phyloP scores from a whole-genome alignment of 1,139 yeast genomes.

The Geotrichum bryndzae region DNA sequence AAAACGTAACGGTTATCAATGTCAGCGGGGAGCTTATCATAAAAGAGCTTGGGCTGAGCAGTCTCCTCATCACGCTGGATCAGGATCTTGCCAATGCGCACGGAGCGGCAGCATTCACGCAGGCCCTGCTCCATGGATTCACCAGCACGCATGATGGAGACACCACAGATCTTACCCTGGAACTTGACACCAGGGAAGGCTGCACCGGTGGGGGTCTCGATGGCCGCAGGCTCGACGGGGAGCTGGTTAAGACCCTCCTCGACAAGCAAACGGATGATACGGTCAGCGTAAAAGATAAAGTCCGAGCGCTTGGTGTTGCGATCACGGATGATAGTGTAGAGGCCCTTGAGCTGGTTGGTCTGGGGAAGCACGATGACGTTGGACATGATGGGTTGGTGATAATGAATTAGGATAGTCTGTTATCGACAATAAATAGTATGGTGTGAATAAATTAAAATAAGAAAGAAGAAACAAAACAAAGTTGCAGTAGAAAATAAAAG shows the following conservation, averaged over 20 bases:
- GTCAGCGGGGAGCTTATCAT: slow-evolving; percentile 90
- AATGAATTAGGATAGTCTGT: not conserved
- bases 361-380: slow-evolving; percentile 52
- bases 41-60: slow-evolving; percentile 52
- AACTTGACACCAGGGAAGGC: slow-evolving; percentile 73
- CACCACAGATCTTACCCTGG: slow-evolving; percentile 93
- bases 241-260: slow-evolving; percentile 92
- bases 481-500: not conserved
- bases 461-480: not conserved
- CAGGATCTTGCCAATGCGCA: slow-evolving; percentile 89
- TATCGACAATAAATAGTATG: not conserved
- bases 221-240: slow-evolving; percentile 65
- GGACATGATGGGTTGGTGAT: slow-evolving; percentile 3
- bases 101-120: slow-evolving; percentile 93
- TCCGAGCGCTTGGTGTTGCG: slow-evolving; percentile 75
- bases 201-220: slow-evolving; percentile 73
- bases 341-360: slow-evolving; percentile 81
- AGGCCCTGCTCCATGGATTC: slow-evolving; percentile 98
- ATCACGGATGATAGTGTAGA: slow-evolving; percentile 86
- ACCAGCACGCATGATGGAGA: slow-evolving; percentile 94
- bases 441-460: not conserved
- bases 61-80: slow-evolving; percentile 97
- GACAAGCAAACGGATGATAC: slow-evolving; percentile 85
- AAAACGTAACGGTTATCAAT: slow-evolving; percentile 83
- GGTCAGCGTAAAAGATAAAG: slow-evolving; percentile 88